A percentile compares a stretch with the other conserved stretches of the same genome.
Evolutionary conservation across 345 rosid genomes (phyloP).

Genomic region (Acer yangbiense): DNA sequence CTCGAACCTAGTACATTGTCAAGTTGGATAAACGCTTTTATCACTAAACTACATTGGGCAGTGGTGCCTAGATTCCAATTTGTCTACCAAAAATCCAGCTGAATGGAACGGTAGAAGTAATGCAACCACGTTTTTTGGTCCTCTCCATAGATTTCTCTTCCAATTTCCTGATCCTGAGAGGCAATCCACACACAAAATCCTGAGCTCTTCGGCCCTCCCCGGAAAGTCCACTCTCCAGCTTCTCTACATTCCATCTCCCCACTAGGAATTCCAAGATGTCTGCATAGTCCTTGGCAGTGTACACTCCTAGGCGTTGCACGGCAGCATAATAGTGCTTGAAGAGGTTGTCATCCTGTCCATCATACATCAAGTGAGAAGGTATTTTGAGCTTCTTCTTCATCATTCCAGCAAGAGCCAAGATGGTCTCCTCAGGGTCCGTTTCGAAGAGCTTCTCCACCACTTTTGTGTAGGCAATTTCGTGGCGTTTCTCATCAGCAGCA

Average conservation of each 20-base stretch:
- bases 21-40: too few relatives aligned
- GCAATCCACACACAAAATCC: constrained; percentile 36
- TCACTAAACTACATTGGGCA: too few relatives aligned
- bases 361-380: constrained; percentile 48
- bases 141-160: constrained; percentile 34
- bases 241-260: constrained; percentile 34
- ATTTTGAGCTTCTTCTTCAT: constrained; percentile 45
- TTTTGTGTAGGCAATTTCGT: constrained; percentile 41
- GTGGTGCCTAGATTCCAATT: constrained; percentile 20
- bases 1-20: too few relatives aligned
- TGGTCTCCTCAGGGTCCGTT: constrained; percentile 35
- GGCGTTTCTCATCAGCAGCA: constrained; percentile 43
- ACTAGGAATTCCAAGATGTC: constrained; percentile 41
- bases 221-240: constrained; percentile 30
- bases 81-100: constrained; percentile 43
- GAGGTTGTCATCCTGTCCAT: constrained; percentile 33
- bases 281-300: constrained; percentile 42
- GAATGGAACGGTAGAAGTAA: constrained; percentile 19
- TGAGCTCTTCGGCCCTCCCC: constrained; percentile 36
- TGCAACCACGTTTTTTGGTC: constrained; percentile 15
- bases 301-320: constrained; percentile 40
- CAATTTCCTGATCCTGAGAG: constrained; percentile 35
- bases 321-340: constrained; percentile 37
- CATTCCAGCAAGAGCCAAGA: constrained; percentile 38
- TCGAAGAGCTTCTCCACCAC: constrained; percentile 41